Evolutionary conservation across 768 basidiomycete species (phyloP), one percentile per base, ranked within the genome.

Genomic region (Russula brevipes): DNA sequence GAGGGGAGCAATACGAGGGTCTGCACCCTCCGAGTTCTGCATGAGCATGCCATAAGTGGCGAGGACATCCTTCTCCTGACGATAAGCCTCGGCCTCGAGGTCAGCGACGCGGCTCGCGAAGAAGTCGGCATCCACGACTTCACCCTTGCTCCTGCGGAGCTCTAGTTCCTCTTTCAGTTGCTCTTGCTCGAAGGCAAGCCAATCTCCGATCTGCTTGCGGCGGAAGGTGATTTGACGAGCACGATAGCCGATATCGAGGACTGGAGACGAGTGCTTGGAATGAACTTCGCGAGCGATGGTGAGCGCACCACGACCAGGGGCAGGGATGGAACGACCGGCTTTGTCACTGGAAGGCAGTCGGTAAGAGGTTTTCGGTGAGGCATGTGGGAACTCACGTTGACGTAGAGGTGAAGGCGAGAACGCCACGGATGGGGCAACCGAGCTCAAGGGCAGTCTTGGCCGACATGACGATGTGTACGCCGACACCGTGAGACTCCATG

Each of bases 401-500:
- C 2, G 97, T 99, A 2, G 96, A 94, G 2, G 97, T 97, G 80
- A 92, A 98, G 2, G 87, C 94, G 63, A 99, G 82, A 69, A 99
- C 83, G 70, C 91, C 94, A 68, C 92, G 94, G 70, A 99, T 92
- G 19, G 94, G 91, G 41, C 87, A 87, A 62, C 97, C 97, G 57
- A 98, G 85, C 70, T 97, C 91, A 59, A 99, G 78, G 30, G 97
- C 97, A 3, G 95, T 97, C 78, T 88, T 92, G 19, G 97, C 97
- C 69, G 80, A 93, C 97, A 99, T 99, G 66, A 98, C 82, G 57
- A 99, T 87, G 70, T 98, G 96, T 24, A 98, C 91, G 77, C 97
- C 97, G 66, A 91, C 90, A 58, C 97, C 97, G 74, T 93, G 92
- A 24, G 92, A 84, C 75, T 99, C 97, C 96, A 98, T 95, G 78